Evolutionary conservation across 805 yeast genomes (phyloP), one percentile per base, ranked within the genome.

Genomic region (Candida methanosorbosa): DNA sequence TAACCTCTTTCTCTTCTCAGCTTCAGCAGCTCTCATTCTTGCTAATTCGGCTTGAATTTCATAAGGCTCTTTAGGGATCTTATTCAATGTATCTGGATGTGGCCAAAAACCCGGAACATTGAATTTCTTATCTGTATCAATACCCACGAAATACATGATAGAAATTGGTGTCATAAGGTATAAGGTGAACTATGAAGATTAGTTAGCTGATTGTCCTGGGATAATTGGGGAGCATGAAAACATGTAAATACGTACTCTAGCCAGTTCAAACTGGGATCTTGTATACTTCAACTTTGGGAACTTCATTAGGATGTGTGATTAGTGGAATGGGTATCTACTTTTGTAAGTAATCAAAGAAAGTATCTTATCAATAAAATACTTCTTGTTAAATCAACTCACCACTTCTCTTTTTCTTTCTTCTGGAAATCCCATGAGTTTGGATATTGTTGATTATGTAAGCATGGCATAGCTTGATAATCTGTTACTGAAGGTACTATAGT

Each of bases 21-120:
- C 53, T 40, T 88, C 69, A 36, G 78, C 94, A 44, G 76, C 72
- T 54, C 78, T 75, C 70, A 88, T 80, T 54, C 95, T 74, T 13
- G 94, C 95, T 26, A 88, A 64, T 52, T 88, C 97, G 1, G 92
- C 90, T 54, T 84, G 81, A 39, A 88, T 85, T 53, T 88, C 96
- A 49, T 81, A 83, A 2, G 87, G 87, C 51, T 88, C 96, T 50
- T 87, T 88, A 3, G 97, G 97, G 24, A 88, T 79, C 59, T 84
- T 81, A 54, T 88, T 87, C 45, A 86, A 68, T 2, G 96, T 81
- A 28, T 82, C 81, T 28, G 96, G 96, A 56, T 87, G 97, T 3
- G 97, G 97, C 95, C 95, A 87, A 60, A 85, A 88, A 16, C 95
- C 95, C 8, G 94, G 94, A 32, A 87, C 78, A 52, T 86, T 84